Conservation (phyloP, 108 stramenopile genomes). For the Craspedostauros australis region DNA sequence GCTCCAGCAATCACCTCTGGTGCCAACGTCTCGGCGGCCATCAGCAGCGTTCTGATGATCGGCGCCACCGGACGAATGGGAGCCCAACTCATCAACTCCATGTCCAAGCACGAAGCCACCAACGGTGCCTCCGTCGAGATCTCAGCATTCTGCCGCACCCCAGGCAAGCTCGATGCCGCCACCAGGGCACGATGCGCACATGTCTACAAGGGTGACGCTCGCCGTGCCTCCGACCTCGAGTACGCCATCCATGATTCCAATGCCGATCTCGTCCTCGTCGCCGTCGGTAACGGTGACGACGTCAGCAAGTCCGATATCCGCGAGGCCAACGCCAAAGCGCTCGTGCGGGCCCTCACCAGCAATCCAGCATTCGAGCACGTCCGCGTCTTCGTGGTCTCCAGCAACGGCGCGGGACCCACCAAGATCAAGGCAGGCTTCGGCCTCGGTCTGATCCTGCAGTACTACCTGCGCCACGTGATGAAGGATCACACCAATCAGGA, state of each 20-base stretch:
- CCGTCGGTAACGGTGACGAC: constrained; percentile 10
- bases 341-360: constrained; percentile 7
- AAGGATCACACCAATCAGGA: constrained; percentile 22
- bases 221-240: constrained; percentile 3
- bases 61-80: constrained; percentile 51
- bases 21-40: no score
- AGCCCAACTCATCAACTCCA: not conserved
- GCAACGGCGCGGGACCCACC: constrained; percentile 14
- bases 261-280: constrained; percentile 13
- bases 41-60: constrained; percentile 43
- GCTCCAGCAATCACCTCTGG: no score
- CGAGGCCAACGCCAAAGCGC: constrained; percentile 9
- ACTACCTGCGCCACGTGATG: constrained; percentile 19
- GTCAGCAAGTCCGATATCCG: constrained; percentile 9
- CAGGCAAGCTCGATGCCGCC: not conserved
- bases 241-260: constrained; percentile 2
- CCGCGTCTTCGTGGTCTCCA: constrained; percentile 14
- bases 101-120: not conserved
- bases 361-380: constrained; percentile 14
- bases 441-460: constrained; percentile 16
- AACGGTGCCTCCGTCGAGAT: not conserved
- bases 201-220: constrained; percentile 11
- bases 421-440: constrained; percentile 20
- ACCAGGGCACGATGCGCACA: not conserved
- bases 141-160: constrained; percentile 17